Evolutionary conservation across 257 asterid species (phyloP).

Genomic region (Mentha longifolia): DNA sequence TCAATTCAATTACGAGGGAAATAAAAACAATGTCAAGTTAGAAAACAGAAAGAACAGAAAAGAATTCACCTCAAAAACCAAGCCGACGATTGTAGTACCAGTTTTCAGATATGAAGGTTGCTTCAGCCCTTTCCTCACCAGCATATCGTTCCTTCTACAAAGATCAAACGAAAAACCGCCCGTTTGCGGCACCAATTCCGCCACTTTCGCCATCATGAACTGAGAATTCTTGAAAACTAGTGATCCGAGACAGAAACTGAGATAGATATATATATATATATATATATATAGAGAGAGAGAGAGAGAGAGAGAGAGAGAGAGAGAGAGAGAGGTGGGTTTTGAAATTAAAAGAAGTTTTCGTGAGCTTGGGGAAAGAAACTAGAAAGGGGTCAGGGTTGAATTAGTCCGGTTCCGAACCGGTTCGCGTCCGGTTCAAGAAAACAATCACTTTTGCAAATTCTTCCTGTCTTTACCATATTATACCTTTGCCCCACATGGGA

Average conservation of each 20-base stretch:
- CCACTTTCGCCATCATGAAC: constrained; percentile 31
- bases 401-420: background rate
- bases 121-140: constrained; percentile 63
- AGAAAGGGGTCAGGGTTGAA: constrained; percentile 7
- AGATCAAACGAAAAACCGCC: constrained; percentile 85
- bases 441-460: constrained; percentile 44
- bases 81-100: constrained; percentile 90
- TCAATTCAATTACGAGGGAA: background rate
- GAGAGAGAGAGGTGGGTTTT: background rate
- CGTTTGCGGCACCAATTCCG: constrained; percentile 40
- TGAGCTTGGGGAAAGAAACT: constrained; percentile 35
- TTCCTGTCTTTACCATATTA: constrained; percentile 17
- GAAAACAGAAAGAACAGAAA: background rate
- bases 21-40: background rate
- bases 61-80: constrained; percentile 62
- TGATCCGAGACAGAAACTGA: background rate
- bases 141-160: constrained; percentile 85
- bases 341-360: background rate
- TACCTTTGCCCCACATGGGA: constrained; percentile 31
- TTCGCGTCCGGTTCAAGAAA: background rate
- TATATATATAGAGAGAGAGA: background rate
- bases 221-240: background rate
- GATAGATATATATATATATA: no score
- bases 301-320: background rate
- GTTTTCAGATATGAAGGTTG: constrained; percentile 75